Base-by-base conservation (phyloP, 257 asterid species). In the Verbascum thapsus region DNA sequence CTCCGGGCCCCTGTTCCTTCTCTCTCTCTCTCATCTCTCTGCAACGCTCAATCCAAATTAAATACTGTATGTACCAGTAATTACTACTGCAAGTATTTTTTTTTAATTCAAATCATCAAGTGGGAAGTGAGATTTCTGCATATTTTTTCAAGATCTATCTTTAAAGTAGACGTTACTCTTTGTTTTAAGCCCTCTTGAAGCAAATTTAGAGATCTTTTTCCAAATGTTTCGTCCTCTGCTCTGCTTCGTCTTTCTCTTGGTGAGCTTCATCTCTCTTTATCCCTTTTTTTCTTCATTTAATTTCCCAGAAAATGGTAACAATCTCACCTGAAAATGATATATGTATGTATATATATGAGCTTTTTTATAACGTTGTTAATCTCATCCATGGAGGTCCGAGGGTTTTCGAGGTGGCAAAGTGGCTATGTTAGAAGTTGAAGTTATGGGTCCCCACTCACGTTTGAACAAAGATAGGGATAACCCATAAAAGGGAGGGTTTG, bases 211-310 rank as follows among this genome's bases (percentile, higher is more conserved):
- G 11, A 58, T 59, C 65, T 26, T 42, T 51, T 47, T 15, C 20
- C 12, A 16, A 49, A 68, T 68, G 73, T 49, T 49, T 68, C 61
- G 61, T 22, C 39, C 23, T 22, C 8, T 49, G 34, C 20, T 67
- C 44, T 19, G 47, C 60, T 35, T 57, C 60, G 8, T 44, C 64
- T 47, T 32, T 18, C 17, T 68, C 30, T 40, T 68, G 67, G 67
- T 68, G 40, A 67, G 39, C 44, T n/a, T n/a, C n/a, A n/a, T n/a
- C n/a, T 26, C 22, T 22, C 34, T 17, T 43, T 42, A 8, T 13
- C 26, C 30, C 1, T 0, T 39, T 20, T 17, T 26, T 8, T 56
- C 38, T 8, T 19, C 8, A 13, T 23, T 37, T 59, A 12, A 2
- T 0, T 58, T 37, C 37, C 32, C 2, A 39, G 53, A 10, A 38